Evolutionary conservation across 208 protist genomes (phyloP), one percentile per base, ranked within the genome.

Genomic region (Strigomonas oncopelti): DNA sequence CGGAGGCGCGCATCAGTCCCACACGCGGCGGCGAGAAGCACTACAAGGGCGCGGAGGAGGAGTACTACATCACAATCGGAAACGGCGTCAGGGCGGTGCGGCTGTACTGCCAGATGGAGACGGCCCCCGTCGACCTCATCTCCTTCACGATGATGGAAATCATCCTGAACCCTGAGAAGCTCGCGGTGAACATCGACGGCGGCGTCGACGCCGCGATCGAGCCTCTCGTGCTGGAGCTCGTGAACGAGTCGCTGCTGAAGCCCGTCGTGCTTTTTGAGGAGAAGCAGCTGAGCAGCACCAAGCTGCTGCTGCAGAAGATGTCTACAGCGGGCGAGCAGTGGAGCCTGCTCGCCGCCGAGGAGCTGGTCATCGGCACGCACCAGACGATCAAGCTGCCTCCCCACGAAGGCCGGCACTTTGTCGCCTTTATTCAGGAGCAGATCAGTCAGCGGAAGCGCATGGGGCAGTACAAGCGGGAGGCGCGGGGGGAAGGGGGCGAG

Each of bases 201-300:
- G 73, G 74, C 32, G 52, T 84, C 25, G 81, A 89, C 53, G 54
- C 76, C 9, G 75, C 80, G 2, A 45, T 90, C n/a, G 77, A 86
- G 18, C 88, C 84, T 1, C 53, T 46, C 14, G 81, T 71, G 14
- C 65, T 88, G 16, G 78, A 72, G 13, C 60, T 80, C 20, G 51
- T 91, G 29, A 87, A 86, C 59, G 80, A 88, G 31, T 62, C 72
- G 0, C 62, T 88, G 28, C 67, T 85, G 14, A 83, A 81, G 51
- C 83, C 83, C 5, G 36, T 64, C 4, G 58, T 34, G 4, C 54
- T 78, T 3, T 71, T 65, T 36, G 31, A 27, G 14, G 61, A 5
- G 8, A 31, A 56, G 16, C 32, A 53, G 46, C 27, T 31, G 27
- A 55, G 64, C 27, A 55, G 45, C 22, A 24, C 29, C 1, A 63